These are phyloP conservation scores for Berberis thunbergii DNA, from an alignment of 164 flowering plant genomes.

Conservation along the genomic window DNA sequence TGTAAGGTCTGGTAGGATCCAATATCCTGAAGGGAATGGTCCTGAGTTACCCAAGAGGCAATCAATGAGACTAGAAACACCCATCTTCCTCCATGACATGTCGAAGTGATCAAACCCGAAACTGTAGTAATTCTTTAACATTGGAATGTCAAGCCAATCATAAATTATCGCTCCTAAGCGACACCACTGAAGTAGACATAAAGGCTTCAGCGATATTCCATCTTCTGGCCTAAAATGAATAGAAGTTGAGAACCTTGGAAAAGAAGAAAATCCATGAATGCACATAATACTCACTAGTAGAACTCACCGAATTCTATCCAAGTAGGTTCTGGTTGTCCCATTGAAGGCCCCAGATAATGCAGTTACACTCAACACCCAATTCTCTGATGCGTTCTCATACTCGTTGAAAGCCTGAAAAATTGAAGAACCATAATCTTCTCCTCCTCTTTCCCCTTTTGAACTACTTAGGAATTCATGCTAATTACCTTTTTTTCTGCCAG, in stretches of 20 bases:
- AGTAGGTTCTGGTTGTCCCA: constrained; percentile 91
- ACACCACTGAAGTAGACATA: constrained; percentile 69
- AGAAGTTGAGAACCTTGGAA: background rate
- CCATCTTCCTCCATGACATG: constrained; percentile 68
- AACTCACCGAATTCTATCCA: constrained; percentile 96
- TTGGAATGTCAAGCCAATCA: constrained; percentile 85
- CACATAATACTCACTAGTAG: background rate
- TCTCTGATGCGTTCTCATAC: constrained; percentile 64
- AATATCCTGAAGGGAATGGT: constrained; percentile 89
- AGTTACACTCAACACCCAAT: constrained; percentile 90
- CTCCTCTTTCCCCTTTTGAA: background rate
- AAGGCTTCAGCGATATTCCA: constrained; percentile 68
- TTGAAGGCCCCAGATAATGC: constrained; percentile 93
- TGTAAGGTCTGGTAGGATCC: constrained; percentile 96
- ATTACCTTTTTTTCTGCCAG: constrained; percentile 76
- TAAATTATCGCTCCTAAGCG: constrained; percentile 77
- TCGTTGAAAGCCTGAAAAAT: constrained; percentile 66
- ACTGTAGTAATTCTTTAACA: constrained; percentile 74
- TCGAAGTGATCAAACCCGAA: constrained; percentile 96
- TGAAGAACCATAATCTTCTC: background rate
- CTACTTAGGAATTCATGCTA: background rate
- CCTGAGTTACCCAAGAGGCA: constrained; percentile 79
- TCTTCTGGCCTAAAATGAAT: constrained; percentile 62
- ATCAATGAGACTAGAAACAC: constrained; percentile 73
- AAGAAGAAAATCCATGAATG: background rate